Evolutionary conservation across 345 rosid species (phyloP).

Genomic region (Hibiscus mutabilis): DNA sequence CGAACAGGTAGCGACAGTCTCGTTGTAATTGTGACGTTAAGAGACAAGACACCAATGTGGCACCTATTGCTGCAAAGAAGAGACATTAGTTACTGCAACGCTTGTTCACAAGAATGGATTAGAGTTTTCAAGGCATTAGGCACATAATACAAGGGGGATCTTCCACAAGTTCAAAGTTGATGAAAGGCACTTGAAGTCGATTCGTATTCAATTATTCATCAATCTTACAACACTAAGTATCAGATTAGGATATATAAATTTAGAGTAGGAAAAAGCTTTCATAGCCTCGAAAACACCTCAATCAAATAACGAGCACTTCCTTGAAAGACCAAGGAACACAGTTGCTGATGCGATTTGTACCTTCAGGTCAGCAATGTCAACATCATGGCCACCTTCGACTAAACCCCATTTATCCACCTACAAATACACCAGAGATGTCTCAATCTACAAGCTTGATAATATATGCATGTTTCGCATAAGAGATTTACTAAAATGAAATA

Average conservation of each 20-base stretch:
- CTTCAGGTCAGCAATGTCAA: constrained; percentile 90
- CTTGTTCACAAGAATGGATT: not conserved
- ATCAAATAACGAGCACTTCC: constrained; percentile 19
- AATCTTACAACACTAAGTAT: constrained; percentile 3
- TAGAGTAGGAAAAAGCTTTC: not conserved
- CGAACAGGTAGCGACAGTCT: constrained; percentile 62
- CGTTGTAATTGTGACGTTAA: constrained; percentile 65
- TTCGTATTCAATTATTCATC: not conserved
- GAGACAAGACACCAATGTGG: constrained; percentile 63
- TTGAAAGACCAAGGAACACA: constrained; percentile 80
- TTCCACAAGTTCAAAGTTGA: constrained; percentile 2
- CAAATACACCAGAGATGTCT: constrained; percentile 7
- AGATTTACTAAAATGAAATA: not conserved
- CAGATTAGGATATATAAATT: not conserved
- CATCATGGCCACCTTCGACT: constrained; percentile 87
- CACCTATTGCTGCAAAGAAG: constrained; percentile 50
- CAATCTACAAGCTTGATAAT: not conserved
- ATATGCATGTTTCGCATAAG: not conserved
- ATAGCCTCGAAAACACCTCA: not conserved
- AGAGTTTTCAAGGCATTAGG: not conserved
- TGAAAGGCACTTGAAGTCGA: not conserved
- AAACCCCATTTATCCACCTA: constrained; percentile 95
- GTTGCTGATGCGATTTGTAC: constrained; percentile 72
- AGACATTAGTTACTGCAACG: constrained; percentile 15
- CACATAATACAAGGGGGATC: not conserved